Evolutionary conservation across 768 basidiomycete genomes (phyloP).

Genomic region (Lactarius quietus): DNA sequence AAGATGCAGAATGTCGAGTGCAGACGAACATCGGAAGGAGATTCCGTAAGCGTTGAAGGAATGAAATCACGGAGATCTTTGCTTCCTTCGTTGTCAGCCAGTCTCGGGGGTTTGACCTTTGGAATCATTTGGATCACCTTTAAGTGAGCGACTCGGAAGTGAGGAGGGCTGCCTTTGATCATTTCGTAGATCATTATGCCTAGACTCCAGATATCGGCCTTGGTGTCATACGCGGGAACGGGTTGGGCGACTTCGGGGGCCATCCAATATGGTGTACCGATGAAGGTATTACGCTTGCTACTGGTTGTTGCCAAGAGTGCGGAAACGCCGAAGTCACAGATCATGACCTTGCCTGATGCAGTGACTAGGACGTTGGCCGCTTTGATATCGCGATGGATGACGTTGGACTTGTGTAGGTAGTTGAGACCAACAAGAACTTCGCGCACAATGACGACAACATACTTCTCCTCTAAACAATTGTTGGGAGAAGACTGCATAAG

Average conservation of each 20-base stretch:
- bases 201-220: constrained; percentile 97
- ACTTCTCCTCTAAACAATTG: constrained; percentile 82
- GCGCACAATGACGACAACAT: constrained; percentile 80
- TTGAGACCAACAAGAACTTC: constrained; percentile 84
- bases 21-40: constrained; percentile 64
- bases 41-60: constrained; percentile 74
- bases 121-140: constrained; percentile 89
- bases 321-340: constrained; percentile 98
- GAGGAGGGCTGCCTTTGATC: constrained; percentile 93
- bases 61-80: constrained; percentile 90
- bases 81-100: constrained; percentile 74
- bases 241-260: constrained; percentile 94
- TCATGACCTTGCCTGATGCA: constrained; percentile 83
- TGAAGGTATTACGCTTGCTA: constrained; percentile 93
- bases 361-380: constrained; percentile 95
- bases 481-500: constrained; percentile 85
- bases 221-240: constrained; percentile 90
- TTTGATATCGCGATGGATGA: constrained; percentile 98
- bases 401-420: constrained; percentile 89
- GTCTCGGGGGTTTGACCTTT: constrained; percentile 73
- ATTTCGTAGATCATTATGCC: constrained; percentile 97
- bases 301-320: constrained; percentile 79
- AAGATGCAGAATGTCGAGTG: neutral
- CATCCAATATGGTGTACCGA: constrained; percentile 99
- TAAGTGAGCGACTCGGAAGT: constrained; percentile 76